Evolutionary conservation across 2,329 filamentous ascomycete species (phyloP), one percentile per base, ranked within the genome.

Genomic region (Nigrograna mackinnonii): DNA sequence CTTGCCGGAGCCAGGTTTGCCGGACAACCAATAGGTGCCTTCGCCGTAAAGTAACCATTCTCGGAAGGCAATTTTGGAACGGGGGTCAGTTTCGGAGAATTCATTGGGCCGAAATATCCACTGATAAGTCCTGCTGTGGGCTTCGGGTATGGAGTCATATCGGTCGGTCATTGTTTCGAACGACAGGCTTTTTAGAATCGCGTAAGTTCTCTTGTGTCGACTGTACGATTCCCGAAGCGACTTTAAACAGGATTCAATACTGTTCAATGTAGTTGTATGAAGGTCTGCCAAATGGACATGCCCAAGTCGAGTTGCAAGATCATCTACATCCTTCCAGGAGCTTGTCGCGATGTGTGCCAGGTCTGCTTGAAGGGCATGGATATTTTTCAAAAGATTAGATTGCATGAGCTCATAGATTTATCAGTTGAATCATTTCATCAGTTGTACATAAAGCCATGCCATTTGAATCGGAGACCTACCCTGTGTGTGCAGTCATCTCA

Each of bases 1-100:
- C 41, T 77, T 77, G 5, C 74, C 74, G 11, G 71, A 72, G 0
- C 74, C 73, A 2, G 72, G 66, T 35, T 74, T 76, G 1, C 74
- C 74, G 19, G 60, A 64, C 9, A 77, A 64, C 65, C 70, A 74
- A 18, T 37, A 51, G 12, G 48, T 28, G 13, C 36, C 39, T 13
- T 26, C 18, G 6, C 30, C 37, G n/a, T 16, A 28, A 3, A 11
- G n/a, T 12, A 50, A 33, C 47, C 47, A 50, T 6, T 39, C 21
- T 9, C 22, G 32, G 17, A 47, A 40, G 9, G 14, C 17, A 17
- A 39, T 41, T 14, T 32, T 28, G 3, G 43, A 42, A 11, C 39
- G 40, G 4, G 33, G 7, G 30, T 44, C 41, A 6, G 16, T 18
- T 5, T 6, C 16, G 20, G 21, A 24, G 24, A 46, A 39, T n/a